Conservation (phyloP, 345 rosid genomes). For the Ailanthus altissimus region DNA sequence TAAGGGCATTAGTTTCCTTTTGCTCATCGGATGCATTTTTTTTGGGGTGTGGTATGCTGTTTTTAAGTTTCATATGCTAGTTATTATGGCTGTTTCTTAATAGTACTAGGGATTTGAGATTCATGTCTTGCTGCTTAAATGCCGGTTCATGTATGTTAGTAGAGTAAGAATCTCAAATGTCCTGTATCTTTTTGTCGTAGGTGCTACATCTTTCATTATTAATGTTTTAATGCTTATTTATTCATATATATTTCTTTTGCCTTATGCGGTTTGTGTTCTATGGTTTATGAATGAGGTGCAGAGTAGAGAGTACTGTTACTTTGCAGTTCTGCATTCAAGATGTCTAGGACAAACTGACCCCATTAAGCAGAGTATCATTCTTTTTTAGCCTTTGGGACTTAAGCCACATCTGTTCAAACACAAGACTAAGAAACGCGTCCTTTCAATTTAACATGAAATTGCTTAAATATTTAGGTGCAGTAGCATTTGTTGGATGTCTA, state of each 20-base stretch:
- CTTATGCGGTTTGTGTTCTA: neutral
- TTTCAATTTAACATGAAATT: too few relatives aligned
- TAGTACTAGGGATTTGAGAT: conserved; percentile 31
- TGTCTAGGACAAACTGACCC: neutral
- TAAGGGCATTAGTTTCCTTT: conserved; percentile 21
- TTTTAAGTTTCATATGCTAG: conserved; percentile 26
- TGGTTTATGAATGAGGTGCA: neutral
- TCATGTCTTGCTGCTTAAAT: conserved; percentile 20
- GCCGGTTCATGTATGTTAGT: conserved; percentile 25
- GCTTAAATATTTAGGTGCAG: too few relatives aligned
- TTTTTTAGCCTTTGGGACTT: neutral
- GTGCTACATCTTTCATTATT: conserved; percentile 29
- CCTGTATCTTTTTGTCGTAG: conserved; percentile 34
- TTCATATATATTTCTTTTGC: conserved; percentile 21
- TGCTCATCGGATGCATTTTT: conserved; percentile 26
- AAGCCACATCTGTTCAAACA: too few relatives aligned
- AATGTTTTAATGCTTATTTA: conserved; percentile 29
- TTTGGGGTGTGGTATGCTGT: conserved; percentile 28
- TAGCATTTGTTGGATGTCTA: too few relatives aligned
- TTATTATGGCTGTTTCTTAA: conserved; percentile 23
- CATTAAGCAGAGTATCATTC: too few relatives aligned
- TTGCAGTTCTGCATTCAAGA: neutral
- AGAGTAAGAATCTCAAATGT: conserved; percentile 38
- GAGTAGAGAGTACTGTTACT: neutral
- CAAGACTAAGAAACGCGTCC: too few relatives aligned